These are phyloP conservation scores for Ustilago vetiveriae DNA, from an alignment of 1,284 basidiomycete genomes.

Conservation along the genomic window DNA sequence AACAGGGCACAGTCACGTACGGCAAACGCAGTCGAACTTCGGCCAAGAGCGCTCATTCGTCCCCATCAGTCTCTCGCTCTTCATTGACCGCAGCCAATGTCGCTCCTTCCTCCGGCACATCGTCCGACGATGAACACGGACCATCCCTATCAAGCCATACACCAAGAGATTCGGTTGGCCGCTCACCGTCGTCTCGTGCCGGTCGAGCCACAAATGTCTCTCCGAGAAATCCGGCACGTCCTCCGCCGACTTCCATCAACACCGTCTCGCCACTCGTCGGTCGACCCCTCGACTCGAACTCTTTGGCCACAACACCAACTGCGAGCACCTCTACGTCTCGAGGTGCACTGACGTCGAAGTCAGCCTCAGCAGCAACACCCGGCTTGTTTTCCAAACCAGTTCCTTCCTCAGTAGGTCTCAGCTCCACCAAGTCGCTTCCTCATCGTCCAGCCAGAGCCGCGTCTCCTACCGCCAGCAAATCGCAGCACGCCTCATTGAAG, in stretches of 20 bases:
- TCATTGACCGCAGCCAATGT: not conserved
- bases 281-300: not conserved
- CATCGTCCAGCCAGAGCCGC: constrained; percentile 25
- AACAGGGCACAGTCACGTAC: constrained; percentile 27
- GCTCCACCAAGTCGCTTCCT: constrained; percentile 20
- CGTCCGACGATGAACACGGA: constrained; percentile 21
- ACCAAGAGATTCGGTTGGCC: not conserved
- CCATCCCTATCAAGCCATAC: constrained; percentile 3
- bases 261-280: constrained; percentile 2
- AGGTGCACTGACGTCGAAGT: constrained; percentile 3
- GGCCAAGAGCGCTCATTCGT: constrained; percentile 7
- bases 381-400: constrained; percentile 11
- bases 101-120: constrained; percentile 10
- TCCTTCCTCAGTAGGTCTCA: constrained; percentile 4
- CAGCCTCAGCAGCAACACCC: constrained; percentile 9
- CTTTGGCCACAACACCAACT: constrained; percentile 1
- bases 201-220: not conserved
- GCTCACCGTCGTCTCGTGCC: constrained; percentile 9
- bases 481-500: constrained; percentile 13
- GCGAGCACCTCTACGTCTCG: not conserved
- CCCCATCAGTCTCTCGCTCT: constrained; percentile 9
- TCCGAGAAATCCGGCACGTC: not conserved
- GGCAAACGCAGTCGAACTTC: constrained; percentile 21
- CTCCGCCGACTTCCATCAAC: not conserved
- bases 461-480: constrained; percentile 22